phyloP scores from a whole-genome alignment of 345 rosid species.

The Rhodamnia rubescens region DNA sequence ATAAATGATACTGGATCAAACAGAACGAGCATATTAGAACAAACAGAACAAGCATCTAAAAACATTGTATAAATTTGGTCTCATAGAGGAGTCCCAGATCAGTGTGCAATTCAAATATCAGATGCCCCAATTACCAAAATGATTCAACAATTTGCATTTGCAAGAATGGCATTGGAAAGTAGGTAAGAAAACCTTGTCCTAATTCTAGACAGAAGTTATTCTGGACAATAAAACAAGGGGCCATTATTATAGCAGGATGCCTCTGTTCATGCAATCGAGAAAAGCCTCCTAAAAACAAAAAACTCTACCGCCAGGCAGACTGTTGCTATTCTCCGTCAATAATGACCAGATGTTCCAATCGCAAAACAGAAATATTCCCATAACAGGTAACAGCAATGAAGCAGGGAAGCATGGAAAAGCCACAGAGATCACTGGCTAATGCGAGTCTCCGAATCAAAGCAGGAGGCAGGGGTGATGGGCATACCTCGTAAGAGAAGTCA shows the following conservation, averaged over 20 bases:
- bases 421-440: not conserved
- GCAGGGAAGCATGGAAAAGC: not conserved
- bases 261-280: not conserved
- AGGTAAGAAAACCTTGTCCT: not conserved
- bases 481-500: constrained; percentile 93
- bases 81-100: not conserved
- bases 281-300: not conserved
- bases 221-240: not conserved
- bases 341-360: not conserved
- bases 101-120: not conserved
- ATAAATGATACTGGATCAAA: not conserved
- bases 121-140: not conserved
- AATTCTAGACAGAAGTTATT: not conserved
- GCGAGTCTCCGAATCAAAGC: not conserved
- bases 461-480: not conserved
- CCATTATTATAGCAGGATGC: not conserved
- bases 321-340: not conserved
- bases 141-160: not conserved
- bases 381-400: not conserved
- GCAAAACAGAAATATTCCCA: not conserved
- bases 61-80: not conserved
- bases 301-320: too few species aligned
- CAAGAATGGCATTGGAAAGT: not conserved
- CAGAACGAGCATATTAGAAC: not conserved
- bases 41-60: not conserved